Conservation (phyloP, 768 basidiomycete genomes). For the Guyanaporus albipodus region DNA sequence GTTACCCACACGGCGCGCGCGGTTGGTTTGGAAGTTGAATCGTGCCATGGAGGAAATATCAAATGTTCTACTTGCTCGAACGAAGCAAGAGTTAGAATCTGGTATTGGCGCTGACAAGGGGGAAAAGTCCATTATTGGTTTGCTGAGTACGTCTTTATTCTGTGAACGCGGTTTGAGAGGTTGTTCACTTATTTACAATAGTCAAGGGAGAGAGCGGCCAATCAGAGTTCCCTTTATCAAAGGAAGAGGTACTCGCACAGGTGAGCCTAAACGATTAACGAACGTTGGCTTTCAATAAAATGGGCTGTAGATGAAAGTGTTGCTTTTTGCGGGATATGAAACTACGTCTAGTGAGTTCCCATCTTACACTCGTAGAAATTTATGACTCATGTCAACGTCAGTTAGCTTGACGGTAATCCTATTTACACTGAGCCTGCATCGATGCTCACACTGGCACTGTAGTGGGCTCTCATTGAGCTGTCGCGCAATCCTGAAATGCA, state of each 20-base stretch:
- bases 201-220: constrained; percentile 36
- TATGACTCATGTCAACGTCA: not conserved
- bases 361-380: not conserved
- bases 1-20: constrained; percentile 37
- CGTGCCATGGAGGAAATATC: constrained; percentile 40
- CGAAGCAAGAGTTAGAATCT: constrained; percentile 31
- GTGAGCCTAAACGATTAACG: not conserved
- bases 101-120: constrained; percentile 19
- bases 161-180: not conserved
- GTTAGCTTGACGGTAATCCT: constrained; percentile 19
- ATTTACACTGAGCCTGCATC: not conserved
- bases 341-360: constrained; percentile 18
- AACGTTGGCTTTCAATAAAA: not conserved
- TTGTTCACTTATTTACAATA: constrained; percentile 8
- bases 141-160: constrained; percentile 16
- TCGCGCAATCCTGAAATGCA: constrained; percentile 44
- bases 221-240: constrained; percentile 22
- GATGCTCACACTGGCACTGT: not conserved
- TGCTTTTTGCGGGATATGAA: constrained; percentile 24
- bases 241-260: constrained; percentile 29
- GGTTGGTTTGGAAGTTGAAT: constrained; percentile 29
- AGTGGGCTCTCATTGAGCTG: constrained; percentile 62
- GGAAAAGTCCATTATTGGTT: constrained; percentile 26
- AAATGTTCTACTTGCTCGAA: constrained; percentile 36
- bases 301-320: constrained; percentile 15